Evolutionary conservation across 108 stramenopile species (phyloP), one percentile per base, ranked within the genome.

Genomic region (Pseudonitzschia delicatissima): DNA sequence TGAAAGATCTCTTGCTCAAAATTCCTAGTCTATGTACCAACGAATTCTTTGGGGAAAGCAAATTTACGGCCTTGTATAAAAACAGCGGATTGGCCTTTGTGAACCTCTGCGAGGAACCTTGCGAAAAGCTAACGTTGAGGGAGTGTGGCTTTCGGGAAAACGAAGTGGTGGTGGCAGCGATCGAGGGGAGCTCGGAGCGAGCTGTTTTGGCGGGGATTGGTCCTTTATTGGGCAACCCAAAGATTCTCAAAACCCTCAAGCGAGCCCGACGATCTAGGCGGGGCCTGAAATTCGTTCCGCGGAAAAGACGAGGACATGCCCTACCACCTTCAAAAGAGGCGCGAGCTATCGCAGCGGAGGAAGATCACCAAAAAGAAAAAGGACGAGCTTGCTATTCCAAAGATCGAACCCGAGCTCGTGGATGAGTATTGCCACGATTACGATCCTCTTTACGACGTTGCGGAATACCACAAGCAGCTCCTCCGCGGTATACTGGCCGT

Each of bases 391-490:
- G 18, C 48, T 8, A 23, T 49, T 49, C 48, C 48, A 23, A 49
- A 4, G 48, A 49, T 20, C 5, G 48, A 49, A 21, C 15, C 51
- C 29, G 51, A 53, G 6, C 51, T 53, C 13, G 21, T 53, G 26
- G 51, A 53, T 15, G 51, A 13, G 7, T 53, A 53, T 53, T 53
- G 51, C 29, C 25, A 53, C 29, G 51, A 53, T 23, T 53, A 53
- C 23, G 51, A 53, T 26, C 51, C 51, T 15, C 15, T 53, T 31
- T 11, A 23, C 13, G 51, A 31, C 29, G 29, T 23, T 1, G 2
- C 31, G 13, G 51, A 53, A 25, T 26, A 13, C 3, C 15, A 27
- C 26, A 8, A 5, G 23, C 51, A 53, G 23, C 51, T 53, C 5
- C 51, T 53, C 4, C 20, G 23, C 0, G 26, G 11, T 13, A 11